Percentiles rank a stretch among this genome's conserved stretches.
phyloP scores from a whole-genome alignment of 139 green algal species.

The Diplosphaera chodatii region DNA sequence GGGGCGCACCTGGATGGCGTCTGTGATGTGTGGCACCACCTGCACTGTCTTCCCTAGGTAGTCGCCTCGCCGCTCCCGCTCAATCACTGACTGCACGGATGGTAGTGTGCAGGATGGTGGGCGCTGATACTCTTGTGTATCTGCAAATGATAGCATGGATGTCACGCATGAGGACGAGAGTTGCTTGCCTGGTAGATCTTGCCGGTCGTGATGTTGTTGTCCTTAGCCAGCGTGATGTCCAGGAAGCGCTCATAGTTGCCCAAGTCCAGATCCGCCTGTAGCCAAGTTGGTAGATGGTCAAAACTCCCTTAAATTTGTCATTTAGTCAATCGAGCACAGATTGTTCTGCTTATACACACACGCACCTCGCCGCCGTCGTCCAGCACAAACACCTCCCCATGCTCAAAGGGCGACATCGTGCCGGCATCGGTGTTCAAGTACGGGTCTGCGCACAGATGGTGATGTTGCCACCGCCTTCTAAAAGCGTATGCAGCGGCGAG shows the following conservation, averaged over 20 bases:
- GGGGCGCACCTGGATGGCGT: slow-evolving; percentile 75
- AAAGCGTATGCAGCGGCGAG: no score
- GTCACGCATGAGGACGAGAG: no score
- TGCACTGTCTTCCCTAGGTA: slow-evolving; percentile 99
- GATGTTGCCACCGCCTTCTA: no score
- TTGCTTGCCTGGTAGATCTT: slow-evolving; percentile 89
- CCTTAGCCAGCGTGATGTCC: slow-evolving; percentile 87
- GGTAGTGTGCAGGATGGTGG: no score
- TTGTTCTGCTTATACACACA: neutral
- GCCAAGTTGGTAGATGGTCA: no score
- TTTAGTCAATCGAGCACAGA: neutral
- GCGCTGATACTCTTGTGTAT: no score
- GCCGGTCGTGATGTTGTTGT: slow-evolving; percentile 99
- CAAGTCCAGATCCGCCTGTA: slow-evolving; percentile 95
- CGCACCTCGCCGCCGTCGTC: slow-evolving; percentile 94
- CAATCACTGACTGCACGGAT: slow-evolving; percentile 85
- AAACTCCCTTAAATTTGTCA: no score
- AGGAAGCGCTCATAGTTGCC: slow-evolving; percentile 99
- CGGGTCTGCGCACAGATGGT: slow-evolving; percentile 64
- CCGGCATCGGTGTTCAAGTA: slow-evolving; percentile 99
- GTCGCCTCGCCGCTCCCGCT: slow-evolving; percentile 88
- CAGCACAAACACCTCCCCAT: slow-evolving; percentile 98
- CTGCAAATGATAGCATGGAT: no score
- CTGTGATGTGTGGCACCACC: slow-evolving; percentile 97
- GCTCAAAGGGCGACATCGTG: slow-evolving; percentile 99